Conservation (phyloP, 2,329 filamentous ascomycete genomes). For the Cercospora brassicicola region DNA sequence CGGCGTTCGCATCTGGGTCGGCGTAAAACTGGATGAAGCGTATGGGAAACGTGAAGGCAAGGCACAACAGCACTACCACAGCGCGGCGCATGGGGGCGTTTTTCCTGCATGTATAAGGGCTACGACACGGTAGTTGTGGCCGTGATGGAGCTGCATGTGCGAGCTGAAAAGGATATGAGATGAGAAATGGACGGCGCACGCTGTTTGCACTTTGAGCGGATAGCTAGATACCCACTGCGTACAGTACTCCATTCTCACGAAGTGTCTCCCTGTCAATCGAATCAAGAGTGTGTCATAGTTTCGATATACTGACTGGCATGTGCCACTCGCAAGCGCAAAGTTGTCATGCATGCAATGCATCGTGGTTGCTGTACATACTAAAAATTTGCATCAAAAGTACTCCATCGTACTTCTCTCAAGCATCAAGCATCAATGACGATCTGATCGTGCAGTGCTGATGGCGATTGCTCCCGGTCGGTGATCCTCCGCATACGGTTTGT, state of each 20-base stretch:
- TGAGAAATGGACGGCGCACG: neutral
- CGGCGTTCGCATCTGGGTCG: neutral
- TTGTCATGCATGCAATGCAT: neutral
- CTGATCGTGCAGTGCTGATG: neutral
- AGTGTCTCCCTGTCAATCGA: neutral
- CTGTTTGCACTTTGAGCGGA: neutral
- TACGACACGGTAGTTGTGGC: neutral
- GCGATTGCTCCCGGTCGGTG: neutral
- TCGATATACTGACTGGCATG: neutral
- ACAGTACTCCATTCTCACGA: neutral
- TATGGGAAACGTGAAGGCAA: neutral
- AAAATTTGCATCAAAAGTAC: neutral
- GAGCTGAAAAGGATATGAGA: neutral
- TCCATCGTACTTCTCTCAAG: neutral
- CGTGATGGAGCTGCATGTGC: neutral
- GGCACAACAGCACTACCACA: neutral
- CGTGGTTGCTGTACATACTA: neutral
- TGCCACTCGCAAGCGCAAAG: neutral
- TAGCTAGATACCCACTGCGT: neutral
- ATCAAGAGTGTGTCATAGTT: neutral
- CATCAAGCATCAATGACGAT: neutral
- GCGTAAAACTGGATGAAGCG: neutral
- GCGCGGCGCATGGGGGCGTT: conserved; percentile 1
- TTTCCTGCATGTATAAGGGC: neutral
- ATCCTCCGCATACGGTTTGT: neutral